A percentile compares a stretch with the other conserved stretches of the same genome.
phyloP scores from a whole-genome alignment of 1,284 basidiomycete species.

The Microbotryum silenes-acaulis region DNA sequence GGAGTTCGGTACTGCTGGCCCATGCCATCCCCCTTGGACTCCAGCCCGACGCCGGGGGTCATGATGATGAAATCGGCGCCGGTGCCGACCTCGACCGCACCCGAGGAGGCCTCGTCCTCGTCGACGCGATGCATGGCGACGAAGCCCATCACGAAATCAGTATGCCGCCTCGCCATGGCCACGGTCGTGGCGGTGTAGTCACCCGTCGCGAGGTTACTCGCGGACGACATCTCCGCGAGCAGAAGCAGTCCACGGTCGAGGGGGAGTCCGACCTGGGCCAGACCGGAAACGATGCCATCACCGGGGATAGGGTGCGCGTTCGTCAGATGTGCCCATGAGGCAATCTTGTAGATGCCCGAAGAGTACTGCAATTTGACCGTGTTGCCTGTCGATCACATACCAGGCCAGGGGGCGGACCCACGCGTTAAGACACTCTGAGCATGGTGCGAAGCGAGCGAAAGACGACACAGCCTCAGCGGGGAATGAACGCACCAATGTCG shows the following conservation, averaged over 20 bases:
- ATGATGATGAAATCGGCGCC: conserved; percentile 79
- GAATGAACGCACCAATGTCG: conserved; percentile 69
- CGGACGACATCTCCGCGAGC: conserved; percentile 93
- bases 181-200: conserved; percentile 79
- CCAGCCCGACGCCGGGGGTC: conserved; percentile 87
- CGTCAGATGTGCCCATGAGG: conserved; percentile 93
- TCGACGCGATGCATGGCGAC: conserved; percentile 84
- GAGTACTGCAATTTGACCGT: conserved; percentile 94
- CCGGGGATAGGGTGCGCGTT: conserved; percentile 90
- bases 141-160: conserved; percentile 89
- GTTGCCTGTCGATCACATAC: conserved; percentile 58
- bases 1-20: conserved; percentile 97
- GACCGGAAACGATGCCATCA: conserved; percentile 82
- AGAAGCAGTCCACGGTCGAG: conserved; percentile 79
- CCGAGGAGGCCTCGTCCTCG: conserved; percentile 40
- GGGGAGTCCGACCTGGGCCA: conserved; percentile 75
- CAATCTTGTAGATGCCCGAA: conserved; percentile 85
- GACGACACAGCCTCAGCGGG: not conserved
- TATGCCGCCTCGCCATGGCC: conserved; percentile 68
- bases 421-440: not conserved
- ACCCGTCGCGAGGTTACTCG: conserved; percentile 75
- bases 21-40: conserved; percentile 72
- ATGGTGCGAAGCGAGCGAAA: not conserved
- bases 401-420: conserved; percentile 31
- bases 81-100: conserved; percentile 37